Base-by-base conservation (phyloP, 768 basidiomycete genomes). In the Leccinum uliginosum region DNA sequence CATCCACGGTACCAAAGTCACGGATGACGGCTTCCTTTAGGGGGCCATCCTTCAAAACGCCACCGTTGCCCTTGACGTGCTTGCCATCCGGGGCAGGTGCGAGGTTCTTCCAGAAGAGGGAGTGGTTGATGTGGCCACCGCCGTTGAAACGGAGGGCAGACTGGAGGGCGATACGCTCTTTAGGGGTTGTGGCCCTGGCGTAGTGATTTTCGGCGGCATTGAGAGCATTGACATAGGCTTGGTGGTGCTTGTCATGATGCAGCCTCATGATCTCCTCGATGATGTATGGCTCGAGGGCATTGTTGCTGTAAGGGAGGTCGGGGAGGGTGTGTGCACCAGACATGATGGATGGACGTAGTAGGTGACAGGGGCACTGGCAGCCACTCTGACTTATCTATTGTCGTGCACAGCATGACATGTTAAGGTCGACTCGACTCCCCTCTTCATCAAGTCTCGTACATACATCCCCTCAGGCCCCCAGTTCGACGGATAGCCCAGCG, bases 101-200 rank as follows among this genome's bases (percentile, higher is more conserved):
- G 58, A 97, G 83, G 78, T 95, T 95, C 80, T 85, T 91, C 95
- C 95, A 97, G 80, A 98, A 98, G 58, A 96, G 85, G 52, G 93
- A 91, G 78, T 93, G 92, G 75, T 94, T 94, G 80, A 94, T 91
- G 75, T 92, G 93, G n/a, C 65, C 66, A 11, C 67, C 67, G 5
- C 67, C 66, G 24, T 67, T 68, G 62, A 69, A 67, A 3, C 65
- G 59, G 15, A 68, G 29, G 47, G 53, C 62, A 6, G 67, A 63
- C 58, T 67, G 67, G 6, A 67, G 67, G 44, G 67, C 67, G 51
- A 68, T 67, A 50, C 66, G 61, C 51, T 67, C 67, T 53, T 89
- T 92, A 69, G 90, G 83, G 57, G 87, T 83, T 4, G 75, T 66
- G 1, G 89, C 78, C 65, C 82, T 83, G 50, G 84, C 82, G 70